phyloP scores from a whole-genome alignment of 1,139 yeast genomes.

The Pneumocystis canis region DNA sequence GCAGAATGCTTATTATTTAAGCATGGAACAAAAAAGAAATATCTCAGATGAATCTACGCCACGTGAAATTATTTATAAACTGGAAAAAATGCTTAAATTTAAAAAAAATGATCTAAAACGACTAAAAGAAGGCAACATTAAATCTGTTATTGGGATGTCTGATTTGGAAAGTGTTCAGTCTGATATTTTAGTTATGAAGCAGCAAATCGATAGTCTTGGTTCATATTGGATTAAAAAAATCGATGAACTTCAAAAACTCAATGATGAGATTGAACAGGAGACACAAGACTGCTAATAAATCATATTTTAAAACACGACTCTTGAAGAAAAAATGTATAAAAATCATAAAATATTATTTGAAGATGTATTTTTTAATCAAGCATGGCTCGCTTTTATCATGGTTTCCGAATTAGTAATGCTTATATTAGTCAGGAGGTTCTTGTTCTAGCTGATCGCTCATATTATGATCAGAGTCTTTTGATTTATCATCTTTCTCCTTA shows the following conservation, averaged over 20 bases:
- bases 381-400: neutral
- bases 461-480: neutral
- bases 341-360: neutral
- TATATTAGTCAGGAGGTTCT: neutral
- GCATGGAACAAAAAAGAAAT: neutral
- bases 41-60: neutral
- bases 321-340: no score
- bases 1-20: neutral
- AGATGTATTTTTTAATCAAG: neutral
- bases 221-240: conserved; percentile 40
- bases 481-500: neutral
- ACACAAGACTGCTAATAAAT: neutral
- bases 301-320: neutral
- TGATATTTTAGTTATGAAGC: conserved; percentile 50
- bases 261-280: conserved; percentile 29
- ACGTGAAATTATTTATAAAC: conserved; percentile 36
- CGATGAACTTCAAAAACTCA: conserved; percentile 36
- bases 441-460: neutral
- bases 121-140: conserved; percentile 15
- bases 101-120: conserved; percentile 39
- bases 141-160: conserved; percentile 11
- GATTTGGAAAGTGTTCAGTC: conserved; percentile 27
- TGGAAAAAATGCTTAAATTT: conserved; percentile 65
- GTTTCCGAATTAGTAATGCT: neutral
- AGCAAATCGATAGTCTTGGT: conserved; percentile 38